These are phyloP conservation scores for Albugo candida DNA, from an alignment of 352 stramenopile species.

Conservation along the genomic window DNA sequence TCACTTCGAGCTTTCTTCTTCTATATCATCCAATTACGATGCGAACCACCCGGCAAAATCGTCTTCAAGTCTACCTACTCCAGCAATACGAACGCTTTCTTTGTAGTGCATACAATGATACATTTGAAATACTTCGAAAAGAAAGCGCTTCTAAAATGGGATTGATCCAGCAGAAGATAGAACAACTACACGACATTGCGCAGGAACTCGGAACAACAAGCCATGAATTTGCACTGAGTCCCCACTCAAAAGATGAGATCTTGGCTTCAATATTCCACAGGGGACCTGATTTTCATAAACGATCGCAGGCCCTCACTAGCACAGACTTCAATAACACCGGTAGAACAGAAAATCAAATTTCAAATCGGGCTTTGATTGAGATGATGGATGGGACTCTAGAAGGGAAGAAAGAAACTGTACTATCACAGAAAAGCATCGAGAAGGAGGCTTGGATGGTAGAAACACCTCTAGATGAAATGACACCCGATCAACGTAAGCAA, in stretches of 20 bases:
- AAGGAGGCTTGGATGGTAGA: conserved; percentile 82
- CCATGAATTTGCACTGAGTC: conserved; percentile 27
- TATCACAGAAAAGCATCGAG: conserved; percentile 24
- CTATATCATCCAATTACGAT: conserved; percentile 79
- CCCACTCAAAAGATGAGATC: conserved; percentile 21
- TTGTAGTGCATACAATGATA: conserved; percentile 58
- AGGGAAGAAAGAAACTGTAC: conserved; percentile 62
- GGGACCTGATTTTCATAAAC: conserved; percentile 18
- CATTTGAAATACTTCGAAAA: conserved; percentile 52
- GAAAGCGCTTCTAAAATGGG: conserved; percentile 72
- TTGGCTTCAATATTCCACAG: conserved; percentile 30
- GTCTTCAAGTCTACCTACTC: conserved; percentile 74
- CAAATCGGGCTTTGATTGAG: conserved; percentile 55
- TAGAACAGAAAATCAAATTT: conserved; percentile 19
- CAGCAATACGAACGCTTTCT: conserved; percentile 45
- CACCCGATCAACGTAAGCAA: conserved; percentile 55
- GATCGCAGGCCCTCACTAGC: conserved; percentile 75
- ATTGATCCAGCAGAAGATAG: conserved; percentile 77
- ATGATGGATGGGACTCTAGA: conserved; percentile 92
- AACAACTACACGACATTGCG: conserved; percentile 75
- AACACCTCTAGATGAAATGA: conserved; percentile 53
- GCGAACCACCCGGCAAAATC: conserved; percentile 60
- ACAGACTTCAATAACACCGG: conserved; percentile 35
- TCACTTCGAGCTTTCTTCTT: conserved; percentile 33
- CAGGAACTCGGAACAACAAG: conserved; percentile 23